Conservation (phyloP, 116 monocot species). For the Zostera marina region DNA sequence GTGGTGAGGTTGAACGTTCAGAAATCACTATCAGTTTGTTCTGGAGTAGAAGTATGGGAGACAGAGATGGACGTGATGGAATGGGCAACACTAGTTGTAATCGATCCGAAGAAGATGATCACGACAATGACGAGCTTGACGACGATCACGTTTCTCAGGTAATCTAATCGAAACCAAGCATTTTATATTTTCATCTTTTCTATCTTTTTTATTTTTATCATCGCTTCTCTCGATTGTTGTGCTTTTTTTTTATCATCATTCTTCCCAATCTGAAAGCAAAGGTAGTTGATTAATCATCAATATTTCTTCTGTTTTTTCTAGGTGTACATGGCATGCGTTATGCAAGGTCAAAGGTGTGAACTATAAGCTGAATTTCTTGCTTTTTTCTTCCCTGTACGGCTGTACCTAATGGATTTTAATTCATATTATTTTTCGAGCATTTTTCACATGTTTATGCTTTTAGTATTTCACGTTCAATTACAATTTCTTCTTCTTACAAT, state of each 20-base stretch:
- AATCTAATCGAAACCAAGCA: background rate
- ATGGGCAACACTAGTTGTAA: background rate
- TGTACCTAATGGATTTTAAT: background rate
- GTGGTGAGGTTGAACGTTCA: no score
- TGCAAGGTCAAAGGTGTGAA: constrained; percentile 2
- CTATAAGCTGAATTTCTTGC: background rate
- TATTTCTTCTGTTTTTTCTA: background rate
- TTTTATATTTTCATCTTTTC: background rate
- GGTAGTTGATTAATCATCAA: background rate
- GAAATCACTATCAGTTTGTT: no score
- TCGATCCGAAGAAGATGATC: background rate
- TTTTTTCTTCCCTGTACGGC: background rate
- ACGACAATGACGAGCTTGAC: background rate
- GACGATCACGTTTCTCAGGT: background rate
- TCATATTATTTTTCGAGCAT: no score
- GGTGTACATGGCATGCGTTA: constrained; percentile 5
- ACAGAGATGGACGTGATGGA: background rate
- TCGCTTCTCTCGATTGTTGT: background rate
- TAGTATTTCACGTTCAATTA: no score
- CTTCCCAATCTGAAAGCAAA: background rate
- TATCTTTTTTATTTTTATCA: background rate
- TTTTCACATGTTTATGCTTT: no score
- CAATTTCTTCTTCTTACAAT: no score
- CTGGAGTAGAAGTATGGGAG: background rate
- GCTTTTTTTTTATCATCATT: background rate